Evolutionary conservation across 1,139 yeast genomes (phyloP).

Genomic region (Taiozyma sp.): DNA sequence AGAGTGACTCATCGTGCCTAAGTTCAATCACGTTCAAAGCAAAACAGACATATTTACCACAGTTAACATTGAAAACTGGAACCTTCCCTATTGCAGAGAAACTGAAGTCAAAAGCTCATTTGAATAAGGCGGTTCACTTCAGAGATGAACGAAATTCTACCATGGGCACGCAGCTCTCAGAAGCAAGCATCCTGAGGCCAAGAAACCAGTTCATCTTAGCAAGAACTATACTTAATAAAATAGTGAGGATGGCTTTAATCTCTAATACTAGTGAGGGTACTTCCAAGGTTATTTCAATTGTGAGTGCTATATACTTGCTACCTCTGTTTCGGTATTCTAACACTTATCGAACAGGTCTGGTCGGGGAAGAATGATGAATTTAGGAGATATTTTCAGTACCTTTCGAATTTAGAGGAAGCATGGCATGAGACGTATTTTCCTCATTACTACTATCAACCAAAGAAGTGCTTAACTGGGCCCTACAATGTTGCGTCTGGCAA

Average conservation of each 20-base stretch:
- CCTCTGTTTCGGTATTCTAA: not conserved
- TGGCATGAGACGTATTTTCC: conserved; percentile 19
- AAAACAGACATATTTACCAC: not conserved
- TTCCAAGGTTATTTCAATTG: conserved; percentile 13
- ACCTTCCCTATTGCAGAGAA: not conserved
- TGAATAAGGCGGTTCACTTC: not conserved
- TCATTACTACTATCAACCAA: conserved; percentile 13
- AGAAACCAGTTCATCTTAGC: conserved; percentile 19
- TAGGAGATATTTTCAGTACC: conserved; percentile 12
- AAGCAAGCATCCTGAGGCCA: conserved; percentile 10
- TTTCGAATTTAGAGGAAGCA: conserved; percentile 13
- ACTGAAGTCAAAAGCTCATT: not conserved
- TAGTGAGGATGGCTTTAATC: not conserved
- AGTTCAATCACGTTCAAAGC: not conserved
- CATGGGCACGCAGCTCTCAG: not conserved
- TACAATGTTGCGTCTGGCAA: not conserved
- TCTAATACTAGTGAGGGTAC: conserved; percentile 6
- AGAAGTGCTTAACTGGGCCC: not conserved
- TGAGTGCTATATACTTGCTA: conserved; percentile 5
- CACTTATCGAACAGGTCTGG: conserved; percentile 8
- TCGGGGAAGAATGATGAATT: not conserved
- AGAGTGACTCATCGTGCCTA: not conserved
- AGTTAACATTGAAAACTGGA: not conserved
- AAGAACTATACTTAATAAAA: conserved; percentile 10
- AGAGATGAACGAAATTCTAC: not conserved